These are phyloP conservation scores for Venturia effusa DNA, from an alignment of 2,329 filamentous ascomycete genomes.

Conservation along the genomic window DNA sequence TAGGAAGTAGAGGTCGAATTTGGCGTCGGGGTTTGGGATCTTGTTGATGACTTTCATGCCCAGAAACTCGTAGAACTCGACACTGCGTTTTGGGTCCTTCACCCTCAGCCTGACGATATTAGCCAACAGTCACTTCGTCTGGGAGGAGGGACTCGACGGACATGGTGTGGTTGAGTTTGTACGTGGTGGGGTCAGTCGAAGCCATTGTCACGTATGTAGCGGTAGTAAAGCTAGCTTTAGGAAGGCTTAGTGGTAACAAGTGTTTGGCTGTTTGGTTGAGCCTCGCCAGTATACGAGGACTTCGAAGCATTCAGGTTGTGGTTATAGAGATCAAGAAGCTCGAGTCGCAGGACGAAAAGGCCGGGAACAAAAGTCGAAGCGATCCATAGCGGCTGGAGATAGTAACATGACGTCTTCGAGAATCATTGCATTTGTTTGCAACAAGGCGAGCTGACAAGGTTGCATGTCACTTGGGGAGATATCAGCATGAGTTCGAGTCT, in stretches of 20 bases:
- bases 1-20: constrained; percentile 94
- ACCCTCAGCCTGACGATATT: constrained; percentile 61
- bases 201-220: constrained; percentile 20
- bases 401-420: neutral
- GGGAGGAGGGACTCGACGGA: constrained; percentile 17
- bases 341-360: neutral
- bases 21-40: constrained; percentile 71
- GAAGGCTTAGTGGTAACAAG: neutral
- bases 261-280: neutral
- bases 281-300: neutral
- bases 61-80: constrained; percentile 82
- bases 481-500: neutral
- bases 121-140: neutral
- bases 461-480: too few relatives aligned
- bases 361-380: neutral
- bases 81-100: constrained; percentile 74
- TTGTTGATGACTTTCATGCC: constrained; percentile 78
- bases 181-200: constrained; percentile 48
- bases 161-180: constrained; percentile 54
- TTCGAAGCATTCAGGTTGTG: constrained; percentile 1
- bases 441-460: too few relatives aligned
- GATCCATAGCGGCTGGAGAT: neutral
- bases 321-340: neutral
- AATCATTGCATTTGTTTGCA: too few relatives aligned
- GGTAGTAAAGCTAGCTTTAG: neutral